These are phyloP conservation scores for Toxicodendron radicans DNA, from an alignment of 345 rosid genomes.

Conservation along the genomic window DNA sequence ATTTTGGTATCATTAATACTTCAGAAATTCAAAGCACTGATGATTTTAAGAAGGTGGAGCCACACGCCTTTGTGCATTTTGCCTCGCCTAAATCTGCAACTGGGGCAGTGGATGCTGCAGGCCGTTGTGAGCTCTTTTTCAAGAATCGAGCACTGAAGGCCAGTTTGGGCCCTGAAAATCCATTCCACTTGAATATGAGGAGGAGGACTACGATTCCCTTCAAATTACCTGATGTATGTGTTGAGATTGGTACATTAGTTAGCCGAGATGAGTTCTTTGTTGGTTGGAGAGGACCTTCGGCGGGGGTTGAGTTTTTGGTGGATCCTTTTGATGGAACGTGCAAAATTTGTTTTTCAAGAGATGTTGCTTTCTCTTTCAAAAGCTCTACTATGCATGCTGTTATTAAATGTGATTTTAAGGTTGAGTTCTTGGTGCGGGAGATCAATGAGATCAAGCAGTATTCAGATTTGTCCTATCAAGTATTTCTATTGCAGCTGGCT, in stretches of 20 bases:
- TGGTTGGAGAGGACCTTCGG: slow-evolving; percentile 67
- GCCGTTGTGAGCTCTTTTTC: slow-evolving; percentile 44
- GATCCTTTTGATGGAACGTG: slow-evolving; percentile 85
- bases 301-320: slow-evolving; percentile 66
- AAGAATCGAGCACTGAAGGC: slow-evolving; percentile 49
- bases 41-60: slow-evolving; percentile 60
- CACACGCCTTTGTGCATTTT: slow-evolving; percentile 92
- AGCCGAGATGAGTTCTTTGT: slow-evolving; percentile 52
- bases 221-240: slow-evolving; percentile 47
- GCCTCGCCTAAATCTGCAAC: slow-evolving; percentile 43
- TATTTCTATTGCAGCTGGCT: slow-evolving; percentile 63
- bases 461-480: slow-evolving; percentile 33
- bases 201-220: slow-evolving; percentile 59
- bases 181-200: slow-evolving; percentile 59
- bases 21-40: slow-evolving; percentile 30
- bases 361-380: slow-evolving; percentile 68
- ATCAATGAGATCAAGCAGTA: slow-evolving; percentile 57
- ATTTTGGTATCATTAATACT: slow-evolving; percentile 41
- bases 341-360: slow-evolving; percentile 64
- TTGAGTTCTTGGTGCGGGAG: slow-evolving; percentile 79
- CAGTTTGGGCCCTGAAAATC: slow-evolving; percentile 74
- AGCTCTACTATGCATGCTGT: slow-evolving; percentile 43
- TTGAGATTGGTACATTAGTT: slow-evolving; percentile 70
- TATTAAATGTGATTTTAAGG: slow-evolving; percentile 75
- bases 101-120: slow-evolving; percentile 30